Percentiles rank a stretch among this genome's conserved stretches.
phyloP scores from a whole-genome alignment of 352 stramenopile species.

The Nothophytophthora sp. region DNA sequence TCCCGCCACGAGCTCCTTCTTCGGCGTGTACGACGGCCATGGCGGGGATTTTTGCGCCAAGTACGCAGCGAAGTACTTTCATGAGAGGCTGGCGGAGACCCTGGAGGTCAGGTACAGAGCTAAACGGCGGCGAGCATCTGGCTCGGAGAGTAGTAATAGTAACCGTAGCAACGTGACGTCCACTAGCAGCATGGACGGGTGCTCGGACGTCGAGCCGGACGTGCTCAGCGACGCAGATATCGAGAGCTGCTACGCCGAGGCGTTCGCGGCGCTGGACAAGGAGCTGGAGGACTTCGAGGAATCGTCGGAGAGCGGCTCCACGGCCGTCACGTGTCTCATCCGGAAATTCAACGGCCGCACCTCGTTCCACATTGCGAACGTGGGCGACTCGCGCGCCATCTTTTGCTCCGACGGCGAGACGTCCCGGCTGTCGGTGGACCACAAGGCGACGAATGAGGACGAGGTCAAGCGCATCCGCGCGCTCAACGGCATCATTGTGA shows the following conservation, averaged over 20 bases:
- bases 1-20: conserved; percentile 72
- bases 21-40: conserved; percentile 84
- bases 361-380: conserved; percentile 75
- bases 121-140: conserved; percentile 33
- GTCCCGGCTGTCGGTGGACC: conserved; percentile 66
- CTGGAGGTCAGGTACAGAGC: conserved; percentile 42
- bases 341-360: conserved; percentile 56
- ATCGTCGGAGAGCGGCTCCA: conserved; percentile 66
- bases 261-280: conserved; percentile 62
- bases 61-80: conserved; percentile 74
- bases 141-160: conserved; percentile 33
- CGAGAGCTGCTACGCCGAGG: conserved; percentile 56
- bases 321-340: conserved; percentile 76
- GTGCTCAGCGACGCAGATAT: conserved; percentile 63
- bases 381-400: conserved; percentile 78
- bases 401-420: conserved; percentile 53
- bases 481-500: conserved; percentile 80
- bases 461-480: conserved; percentile 74
- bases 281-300: conserved; percentile 72
- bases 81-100: conserved; percentile 47
- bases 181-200: conserved; percentile 45
- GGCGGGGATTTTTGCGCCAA: conserved; percentile 80
- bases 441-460: conserved; percentile 79
- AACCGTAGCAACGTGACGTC: conserved; percentile 48
- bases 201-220: conserved; percentile 37